Conservation (phyloP, 2,329 filamentous ascomycete genomes). For the Trichoderma pleuroti region DNA sequence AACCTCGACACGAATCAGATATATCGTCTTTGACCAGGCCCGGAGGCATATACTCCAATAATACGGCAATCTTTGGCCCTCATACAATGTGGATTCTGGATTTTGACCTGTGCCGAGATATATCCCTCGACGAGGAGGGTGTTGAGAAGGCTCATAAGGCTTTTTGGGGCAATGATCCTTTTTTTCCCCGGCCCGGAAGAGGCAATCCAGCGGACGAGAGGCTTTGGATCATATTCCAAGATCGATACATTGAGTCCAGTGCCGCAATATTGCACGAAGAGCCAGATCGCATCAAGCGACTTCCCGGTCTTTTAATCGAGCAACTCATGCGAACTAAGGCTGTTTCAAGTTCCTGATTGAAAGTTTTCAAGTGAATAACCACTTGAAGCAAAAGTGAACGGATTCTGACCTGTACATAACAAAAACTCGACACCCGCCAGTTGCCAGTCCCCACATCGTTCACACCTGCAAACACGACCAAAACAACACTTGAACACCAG, state of each 20-base stretch:
- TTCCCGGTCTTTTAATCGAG: not conserved
- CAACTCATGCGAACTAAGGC: not conserved
- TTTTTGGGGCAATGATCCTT: constrained; percentile 2
- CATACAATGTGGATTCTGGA: constrained; percentile 46
- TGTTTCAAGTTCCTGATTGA: not conserved
- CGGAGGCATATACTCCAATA: not conserved
- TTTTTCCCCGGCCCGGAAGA: not conserved
- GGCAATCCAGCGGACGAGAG: not conserved
- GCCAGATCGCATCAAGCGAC: not conserved
- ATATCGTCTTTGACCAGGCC: no score
- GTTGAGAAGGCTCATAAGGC: not conserved
- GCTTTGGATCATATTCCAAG: not conserved
- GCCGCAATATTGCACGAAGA: not conserved
- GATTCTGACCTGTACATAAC: not conserved
- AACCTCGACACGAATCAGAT: constrained; percentile 13
- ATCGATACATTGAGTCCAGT: not conserved
- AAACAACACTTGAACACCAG: no score
- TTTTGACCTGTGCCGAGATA: constrained; percentile 40
- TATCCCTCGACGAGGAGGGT: not conserved
- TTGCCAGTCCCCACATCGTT: no score
- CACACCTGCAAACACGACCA: no score
- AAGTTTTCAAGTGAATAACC: not conserved
- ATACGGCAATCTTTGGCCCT: constrained; percentile 26
- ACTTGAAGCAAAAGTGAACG: not conserved
- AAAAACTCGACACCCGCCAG: no score